phyloP scores from a whole-genome alignment of 1,139 yeast species.

The Zygosaccharomyces sapae region DNA sequence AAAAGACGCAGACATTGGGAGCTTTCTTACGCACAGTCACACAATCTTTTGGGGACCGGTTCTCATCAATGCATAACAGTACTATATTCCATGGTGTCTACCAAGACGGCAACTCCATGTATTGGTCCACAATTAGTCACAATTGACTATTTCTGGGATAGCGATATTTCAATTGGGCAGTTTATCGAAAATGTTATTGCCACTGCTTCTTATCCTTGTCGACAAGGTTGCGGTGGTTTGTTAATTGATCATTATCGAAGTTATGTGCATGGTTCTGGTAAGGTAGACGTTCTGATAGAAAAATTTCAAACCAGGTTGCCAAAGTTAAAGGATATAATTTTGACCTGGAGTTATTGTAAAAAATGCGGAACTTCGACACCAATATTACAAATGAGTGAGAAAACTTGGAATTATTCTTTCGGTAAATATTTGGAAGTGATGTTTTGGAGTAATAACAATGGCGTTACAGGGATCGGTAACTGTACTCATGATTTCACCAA shows the following conservation, averaged over 20 bases:
- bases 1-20: slow-evolving; percentile 59
- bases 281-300: slow-evolving; percentile 73
- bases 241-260: slow-evolving; percentile 75
- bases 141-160: slow-evolving; percentile 86
- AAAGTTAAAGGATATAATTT: slow-evolving; percentile 60
- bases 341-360: slow-evolving; percentile 92
- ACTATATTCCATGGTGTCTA: slow-evolving; percentile 76
- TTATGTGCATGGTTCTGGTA: slow-evolving; percentile 85
- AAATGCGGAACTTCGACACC: slow-evolving; percentile 75
- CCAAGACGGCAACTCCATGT: slow-evolving; percentile 86
- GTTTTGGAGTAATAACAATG: slow-evolving; percentile 62
- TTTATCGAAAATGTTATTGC: slow-evolving; percentile 76
- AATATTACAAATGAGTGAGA: slow-evolving; percentile 78
- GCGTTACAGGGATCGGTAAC: slow-evolving; percentile 46
- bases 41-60: slow-evolving; percentile 57
- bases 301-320: slow-evolving; percentile 53
- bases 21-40: slow-evolving; percentile 46
- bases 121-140: slow-evolving; percentile 80
- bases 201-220: slow-evolving; percentile 64
- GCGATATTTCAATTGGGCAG: slow-evolving; percentile 85
- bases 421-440: slow-evolving; percentile 87
- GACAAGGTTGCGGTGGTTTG: slow-evolving; percentile 75
- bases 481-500: slow-evolving; percentile 79
- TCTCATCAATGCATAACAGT: slow-evolving; percentile 75
- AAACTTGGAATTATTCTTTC: slow-evolving; percentile 84